phyloP scores from a whole-genome alignment of 768 basidiomycete genomes.

The Mycena polygramma region DNA sequence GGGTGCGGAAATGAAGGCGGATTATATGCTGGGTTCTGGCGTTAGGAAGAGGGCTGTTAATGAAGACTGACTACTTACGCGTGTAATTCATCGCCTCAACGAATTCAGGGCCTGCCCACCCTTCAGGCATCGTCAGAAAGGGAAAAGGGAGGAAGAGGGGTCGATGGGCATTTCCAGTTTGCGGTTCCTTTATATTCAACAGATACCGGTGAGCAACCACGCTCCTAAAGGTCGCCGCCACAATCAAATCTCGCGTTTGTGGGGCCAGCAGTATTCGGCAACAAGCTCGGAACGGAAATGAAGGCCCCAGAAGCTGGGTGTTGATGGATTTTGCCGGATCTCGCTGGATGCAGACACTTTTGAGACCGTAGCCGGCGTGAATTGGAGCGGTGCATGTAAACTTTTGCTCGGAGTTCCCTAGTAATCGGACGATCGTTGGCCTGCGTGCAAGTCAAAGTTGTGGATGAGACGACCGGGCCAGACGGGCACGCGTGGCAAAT shows the following conservation, averaged over 20 bases:
- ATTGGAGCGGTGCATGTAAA: background rate
- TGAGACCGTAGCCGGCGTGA: background rate
- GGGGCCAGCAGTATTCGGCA: background rate
- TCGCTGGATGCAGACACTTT: too few species aligned
- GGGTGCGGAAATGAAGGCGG: slow-evolving; percentile 8
- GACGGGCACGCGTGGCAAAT: background rate
- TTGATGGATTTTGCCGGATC: too few species aligned
- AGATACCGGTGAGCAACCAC: slow-evolving; percentile 7
- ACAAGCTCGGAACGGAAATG: slow-evolving; percentile 17
- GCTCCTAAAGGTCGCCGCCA: slow-evolving; percentile 14
- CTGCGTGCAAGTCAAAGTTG: too few species aligned
- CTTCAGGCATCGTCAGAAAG: background rate
- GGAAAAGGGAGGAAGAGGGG: background rate
- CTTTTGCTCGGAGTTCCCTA: too few species aligned
- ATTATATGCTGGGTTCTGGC: background rate
- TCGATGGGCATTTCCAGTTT: background rate
- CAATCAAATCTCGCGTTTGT: slow-evolving; percentile 4
- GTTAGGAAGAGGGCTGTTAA: background rate
- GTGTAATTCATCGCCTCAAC: background rate
- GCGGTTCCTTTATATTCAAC: slow-evolving; percentile 17
- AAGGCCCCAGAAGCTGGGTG: slow-evolving; percentile 3
- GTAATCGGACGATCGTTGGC: too few species aligned
- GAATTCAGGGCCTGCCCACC: background rate
- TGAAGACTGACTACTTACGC: background rate
- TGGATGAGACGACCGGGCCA: too few species aligned